phyloP scores from a whole-genome alignment of 192 early-diverging fungal genomes.

The Glomus cerebriforme region DNA sequence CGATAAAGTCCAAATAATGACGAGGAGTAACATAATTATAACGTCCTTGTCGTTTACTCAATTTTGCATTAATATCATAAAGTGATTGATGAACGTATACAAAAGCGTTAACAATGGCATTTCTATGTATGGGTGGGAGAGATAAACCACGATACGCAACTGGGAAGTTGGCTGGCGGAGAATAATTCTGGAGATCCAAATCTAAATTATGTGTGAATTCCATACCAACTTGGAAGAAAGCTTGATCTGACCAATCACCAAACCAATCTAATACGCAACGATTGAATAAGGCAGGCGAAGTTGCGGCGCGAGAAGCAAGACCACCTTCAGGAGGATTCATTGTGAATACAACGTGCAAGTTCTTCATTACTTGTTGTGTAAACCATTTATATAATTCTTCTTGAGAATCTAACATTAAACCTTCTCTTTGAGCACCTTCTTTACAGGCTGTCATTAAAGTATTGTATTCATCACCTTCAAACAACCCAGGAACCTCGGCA shows the following conservation, averaged over 20 bases:
- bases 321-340: slow-evolving; percentile 99
- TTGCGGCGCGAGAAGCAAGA: slow-evolving; percentile 89
- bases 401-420: slow-evolving; percentile 86
- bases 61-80: slow-evolving; percentile 80
- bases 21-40: slow-evolving; percentile 92
- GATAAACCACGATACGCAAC: slow-evolving; percentile 71
- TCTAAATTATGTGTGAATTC: slow-evolving; percentile 94
- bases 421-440: slow-evolving; percentile 92
- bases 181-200: slow-evolving; percentile 73
- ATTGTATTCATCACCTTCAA: slow-evolving; percentile 97
- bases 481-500: slow-evolving; percentile 97
- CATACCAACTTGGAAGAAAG: slow-evolving; percentile 96
- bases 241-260: slow-evolving; percentile 98
- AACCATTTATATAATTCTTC: slow-evolving; percentile 99
- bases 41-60: slow-evolving; percentile 80
- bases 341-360: slow-evolving; percentile 99
- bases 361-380: slow-evolving; percentile 92
- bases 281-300: slow-evolving; percentile 99
- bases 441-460: slow-evolving; percentile 93
- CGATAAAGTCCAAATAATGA: slow-evolving; percentile 98
- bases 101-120: slow-evolving; percentile 87
- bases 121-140: slow-evolving; percentile 75
- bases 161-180: slow-evolving; percentile 73
- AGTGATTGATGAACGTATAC: slow-evolving; percentile 93
- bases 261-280: slow-evolving; percentile 99